Percentiles rank a stretch among this genome's conserved stretches.
Evolutionary conservation across 2,329 filamentous ascomycete species (phyloP).

Genomic region (Alternaria viburni): DNA sequence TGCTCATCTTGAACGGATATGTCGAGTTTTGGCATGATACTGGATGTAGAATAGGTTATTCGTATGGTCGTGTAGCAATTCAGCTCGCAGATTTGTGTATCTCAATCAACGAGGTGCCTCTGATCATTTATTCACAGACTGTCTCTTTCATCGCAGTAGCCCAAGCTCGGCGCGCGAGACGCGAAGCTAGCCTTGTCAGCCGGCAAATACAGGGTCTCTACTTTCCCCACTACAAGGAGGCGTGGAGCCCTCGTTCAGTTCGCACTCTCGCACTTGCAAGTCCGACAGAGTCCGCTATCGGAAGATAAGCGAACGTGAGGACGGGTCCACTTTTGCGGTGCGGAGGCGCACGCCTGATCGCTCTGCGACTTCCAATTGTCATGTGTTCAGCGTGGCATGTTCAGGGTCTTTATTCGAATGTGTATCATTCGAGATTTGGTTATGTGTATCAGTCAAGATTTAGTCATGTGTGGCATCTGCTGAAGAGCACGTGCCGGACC

Average conservation of each 20-base stretch:
- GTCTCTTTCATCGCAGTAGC: too few species aligned
- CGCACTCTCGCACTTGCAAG: not conserved
- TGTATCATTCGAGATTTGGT: rapidly evolving
- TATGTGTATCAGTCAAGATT: too few species aligned
- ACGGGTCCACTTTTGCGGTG: not conserved
- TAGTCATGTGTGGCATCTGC: rapidly evolving
- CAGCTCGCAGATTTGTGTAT: rapidly evolving
- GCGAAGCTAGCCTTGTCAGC: not conserved
- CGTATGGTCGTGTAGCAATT: too few species aligned
- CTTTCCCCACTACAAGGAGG: not conserved
- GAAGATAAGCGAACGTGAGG: not conserved
- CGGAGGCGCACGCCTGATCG: not conserved
- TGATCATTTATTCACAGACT: not conserved
- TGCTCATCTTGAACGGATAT: conserved; percentile 26
- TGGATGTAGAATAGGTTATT: too few species aligned
- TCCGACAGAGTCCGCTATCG: not conserved
- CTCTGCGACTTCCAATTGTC: not conserved
- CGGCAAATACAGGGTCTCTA: not conserved
- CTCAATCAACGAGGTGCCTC: not conserved
- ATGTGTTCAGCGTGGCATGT: rapidly evolving
- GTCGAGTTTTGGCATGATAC: conserved; percentile 1
- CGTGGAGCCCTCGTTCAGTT: not conserved
- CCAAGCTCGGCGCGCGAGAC: not conserved
- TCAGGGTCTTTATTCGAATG: not conserved
- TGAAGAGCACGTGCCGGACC: too few species aligned